Conservation (phyloP, 371 early-diverging fungal species). For the Enteropsectra breve region DNA sequence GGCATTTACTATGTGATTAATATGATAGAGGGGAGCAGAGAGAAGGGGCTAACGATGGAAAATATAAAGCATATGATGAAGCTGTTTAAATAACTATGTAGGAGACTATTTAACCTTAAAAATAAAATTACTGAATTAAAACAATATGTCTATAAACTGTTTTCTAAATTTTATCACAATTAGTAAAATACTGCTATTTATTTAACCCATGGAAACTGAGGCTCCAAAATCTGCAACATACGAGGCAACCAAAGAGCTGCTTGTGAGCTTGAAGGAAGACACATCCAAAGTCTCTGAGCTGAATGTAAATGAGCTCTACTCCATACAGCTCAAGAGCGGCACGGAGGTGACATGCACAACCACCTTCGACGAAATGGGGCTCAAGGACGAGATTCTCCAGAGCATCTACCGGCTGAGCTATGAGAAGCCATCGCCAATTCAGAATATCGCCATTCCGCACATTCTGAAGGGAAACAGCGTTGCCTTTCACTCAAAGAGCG, state of each 20-base stretch:
- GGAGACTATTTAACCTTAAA: too few species aligned
- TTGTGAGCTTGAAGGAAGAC: slow-evolving; percentile 31
- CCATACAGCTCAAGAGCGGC: slow-evolving; percentile 12
- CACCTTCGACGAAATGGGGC: slow-evolving; percentile 36
- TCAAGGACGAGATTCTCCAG: slow-evolving; percentile 43
- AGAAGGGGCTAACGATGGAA: too few species aligned
- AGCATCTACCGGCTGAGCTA: slow-evolving; percentile 48
- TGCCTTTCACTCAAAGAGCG: slow-evolving; percentile 66
- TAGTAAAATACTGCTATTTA: too few species aligned
- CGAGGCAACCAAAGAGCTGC: slow-evolving; percentile 43
- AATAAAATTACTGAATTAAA: too few species aligned
- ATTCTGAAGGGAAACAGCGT: slow-evolving; percentile 46
- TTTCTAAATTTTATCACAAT: too few species aligned
- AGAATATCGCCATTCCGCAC: slow-evolving; percentile 52
- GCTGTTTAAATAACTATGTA: too few species aligned
- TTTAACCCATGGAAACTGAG: too few species aligned
- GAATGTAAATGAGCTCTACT: not conserved
- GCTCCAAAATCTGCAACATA: too few species aligned
- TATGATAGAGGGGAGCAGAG: too few species aligned
- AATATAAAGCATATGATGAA: too few species aligned
- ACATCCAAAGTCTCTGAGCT: slow-evolving; percentile 16
- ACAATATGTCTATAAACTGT: too few species aligned
- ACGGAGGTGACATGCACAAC: slow-evolving; percentile 19
- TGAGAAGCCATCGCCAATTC: slow-evolving; percentile 56
- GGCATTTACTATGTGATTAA: too few species aligned